Evolutionary conservation across 768 basidiomycete species (phyloP).

Genomic region (Pisolithus sp.): DNA sequence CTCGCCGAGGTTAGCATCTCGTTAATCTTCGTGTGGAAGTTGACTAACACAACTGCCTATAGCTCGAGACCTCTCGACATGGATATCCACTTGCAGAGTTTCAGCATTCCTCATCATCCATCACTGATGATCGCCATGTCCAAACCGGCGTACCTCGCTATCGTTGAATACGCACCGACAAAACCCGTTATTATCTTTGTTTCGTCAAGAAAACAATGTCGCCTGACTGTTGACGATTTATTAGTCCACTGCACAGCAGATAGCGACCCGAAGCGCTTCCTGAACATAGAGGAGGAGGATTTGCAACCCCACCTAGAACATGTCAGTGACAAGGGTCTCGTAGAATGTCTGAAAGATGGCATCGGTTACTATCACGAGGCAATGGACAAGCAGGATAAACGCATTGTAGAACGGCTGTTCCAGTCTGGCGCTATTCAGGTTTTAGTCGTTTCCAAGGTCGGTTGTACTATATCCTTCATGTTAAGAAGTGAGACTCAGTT

Average conservation of each 20-base stretch:
- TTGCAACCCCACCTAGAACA: constrained; percentile 86
- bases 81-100: constrained; percentile 96
- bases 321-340: constrained; percentile 66
- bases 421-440: constrained; percentile 93
- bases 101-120: constrained; percentile 95
- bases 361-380: constrained; percentile 97
- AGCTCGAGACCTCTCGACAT: constrained; percentile 95
- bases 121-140: constrained; percentile 99
- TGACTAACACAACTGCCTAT: constrained; percentile 9
- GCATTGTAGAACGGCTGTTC: constrained; percentile 88
- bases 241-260: constrained; percentile 85
- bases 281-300: constrained; percentile 80
- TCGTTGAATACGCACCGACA: constrained; percentile 76
- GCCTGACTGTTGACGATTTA: constrained; percentile 88
- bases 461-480: constrained; percentile 7
- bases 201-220: constrained; percentile 87
- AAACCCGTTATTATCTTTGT: constrained; percentile 93
- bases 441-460: constrained; percentile 86
- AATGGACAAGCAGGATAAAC: constrained; percentile 84
- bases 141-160: constrained; percentile 92
- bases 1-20: constrained; percentile 63
- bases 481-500: background rate
- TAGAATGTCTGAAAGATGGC: constrained; percentile 80
- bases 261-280: constrained; percentile 76
- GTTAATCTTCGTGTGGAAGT: background rate